phyloP scores from a whole-genome alignment of 2,329 filamentous ascomycete genomes.

The Diaporthe citriasiana region DNA sequence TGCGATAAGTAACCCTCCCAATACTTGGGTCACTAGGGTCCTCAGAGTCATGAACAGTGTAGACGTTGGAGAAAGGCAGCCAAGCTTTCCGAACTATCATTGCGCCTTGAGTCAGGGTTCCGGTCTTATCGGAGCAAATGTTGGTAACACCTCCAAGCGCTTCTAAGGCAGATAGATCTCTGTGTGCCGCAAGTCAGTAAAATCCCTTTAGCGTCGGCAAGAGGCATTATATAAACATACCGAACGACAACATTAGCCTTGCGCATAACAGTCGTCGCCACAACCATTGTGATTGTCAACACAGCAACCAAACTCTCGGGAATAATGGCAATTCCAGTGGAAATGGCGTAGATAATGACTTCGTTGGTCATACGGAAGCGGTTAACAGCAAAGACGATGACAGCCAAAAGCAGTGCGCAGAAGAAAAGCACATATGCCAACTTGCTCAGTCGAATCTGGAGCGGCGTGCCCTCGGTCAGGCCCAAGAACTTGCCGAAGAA shows the following conservation, averaged over 20 bases:
- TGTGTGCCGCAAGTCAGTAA: slow-evolving; percentile 37
- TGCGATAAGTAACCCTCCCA: slow-evolving; percentile 65
- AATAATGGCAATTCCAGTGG: slow-evolving; percentile 74
- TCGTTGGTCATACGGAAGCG: slow-evolving; percentile 67
- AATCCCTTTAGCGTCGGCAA: neutral
- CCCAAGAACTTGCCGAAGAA: slow-evolving; percentile 66
- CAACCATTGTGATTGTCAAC: slow-evolving; percentile 79
- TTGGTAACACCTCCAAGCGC: slow-evolving; percentile 79
- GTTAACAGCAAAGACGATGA: slow-evolving; percentile 74
- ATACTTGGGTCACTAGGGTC: slow-evolving; percentile 73
- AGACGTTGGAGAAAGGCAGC: slow-evolving; percentile 70
- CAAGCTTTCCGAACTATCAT: slow-evolving; percentile 79
- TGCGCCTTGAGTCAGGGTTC: slow-evolving; percentile 76
- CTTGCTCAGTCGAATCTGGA: slow-evolving; percentile 88
- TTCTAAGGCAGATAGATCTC: slow-evolving; percentile 76
- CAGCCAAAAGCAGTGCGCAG: slow-evolving; percentile 73
- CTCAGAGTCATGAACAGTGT: slow-evolving; percentile 73
- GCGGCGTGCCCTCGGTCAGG: slow-evolving; percentile 78
- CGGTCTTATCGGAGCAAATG: slow-evolving; percentile 82
- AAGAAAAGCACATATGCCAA: slow-evolving; percentile 86
- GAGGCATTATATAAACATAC: slow-evolving; percentile 44
- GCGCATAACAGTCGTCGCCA: slow-evolving; percentile 75
- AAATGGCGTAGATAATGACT: slow-evolving; percentile 73
- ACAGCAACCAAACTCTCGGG: slow-evolving; percentile 78
- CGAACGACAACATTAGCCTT: slow-evolving; percentile 75